Percentiles rank a stretch among this genome's conserved stretches.
Evolutionary conservation across 306 rosid species (phyloP).

Genomic region (Trifolium dubium): DNA sequence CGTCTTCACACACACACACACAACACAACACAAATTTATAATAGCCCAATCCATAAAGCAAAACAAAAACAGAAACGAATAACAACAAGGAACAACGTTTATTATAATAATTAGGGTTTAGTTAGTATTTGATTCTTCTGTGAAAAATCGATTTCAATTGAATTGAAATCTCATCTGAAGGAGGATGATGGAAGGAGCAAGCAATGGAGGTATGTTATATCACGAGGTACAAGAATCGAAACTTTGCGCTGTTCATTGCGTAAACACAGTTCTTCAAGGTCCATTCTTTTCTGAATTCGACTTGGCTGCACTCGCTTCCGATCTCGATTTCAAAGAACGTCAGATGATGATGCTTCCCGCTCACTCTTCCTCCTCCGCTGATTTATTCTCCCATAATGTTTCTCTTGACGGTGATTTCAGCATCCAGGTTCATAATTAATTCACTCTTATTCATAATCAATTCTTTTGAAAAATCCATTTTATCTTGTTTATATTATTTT

Average conservation of each 20-base stretch:
- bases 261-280: constrained; percentile 88
- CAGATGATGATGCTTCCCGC: constrained; percentile 80
- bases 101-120: neutral
- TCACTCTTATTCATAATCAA: no score
- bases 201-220: constrained; percentile 98
- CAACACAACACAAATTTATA: no score
- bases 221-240: constrained; percentile 99
- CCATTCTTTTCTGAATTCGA: constrained; percentile 97
- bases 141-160: neutral
- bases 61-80: neutral
- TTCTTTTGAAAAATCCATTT: no score
- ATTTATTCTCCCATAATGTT: constrained; percentile 89
- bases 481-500: no score
- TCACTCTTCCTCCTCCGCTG: constrained; percentile 59
- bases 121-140: neutral
- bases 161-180: neutral
- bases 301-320: constrained; percentile 94
- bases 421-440: constrained; percentile 61
- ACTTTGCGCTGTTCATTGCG: constrained; percentile 97
- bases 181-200: constrained; percentile 79
- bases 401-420: constrained; percentile 98
- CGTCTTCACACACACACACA: no score
- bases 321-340: constrained; percentile 87
- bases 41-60: neutral
- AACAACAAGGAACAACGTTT: neutral